phyloP scores from a whole-genome alignment of 2,329 filamentous ascomycete species.

The Tolypocladium nubicola region DNA sequence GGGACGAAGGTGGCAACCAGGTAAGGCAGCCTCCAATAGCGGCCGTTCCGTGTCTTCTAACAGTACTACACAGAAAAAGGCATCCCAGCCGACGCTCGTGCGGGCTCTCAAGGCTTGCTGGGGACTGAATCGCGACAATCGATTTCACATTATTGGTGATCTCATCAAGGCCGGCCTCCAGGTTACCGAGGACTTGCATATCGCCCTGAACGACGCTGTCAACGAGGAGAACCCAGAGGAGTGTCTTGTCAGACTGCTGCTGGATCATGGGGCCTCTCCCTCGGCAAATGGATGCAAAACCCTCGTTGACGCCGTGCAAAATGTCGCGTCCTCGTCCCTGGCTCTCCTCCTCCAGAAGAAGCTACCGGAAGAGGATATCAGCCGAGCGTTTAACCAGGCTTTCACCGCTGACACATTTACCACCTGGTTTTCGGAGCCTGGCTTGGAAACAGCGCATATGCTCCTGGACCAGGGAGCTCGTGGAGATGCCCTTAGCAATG shows the following conservation, averaged over 20 bases:
- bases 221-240: constrained; percentile 41
- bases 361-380: constrained; percentile 31
- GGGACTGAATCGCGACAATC: constrained; percentile 35
- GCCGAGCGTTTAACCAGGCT: constrained; percentile 30
- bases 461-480: constrained; percentile 38
- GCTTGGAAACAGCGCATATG: constrained; percentile 33
- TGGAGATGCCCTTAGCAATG: constrained; percentile 33
- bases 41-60: not conserved
- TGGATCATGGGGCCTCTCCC: constrained; percentile 41
- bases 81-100: constrained; percentile 35
- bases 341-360: constrained; percentile 30
- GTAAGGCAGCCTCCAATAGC: constrained; percentile 13
- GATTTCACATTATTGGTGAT: constrained; percentile 36
- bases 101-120: constrained; percentile 43
- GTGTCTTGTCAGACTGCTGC: constrained; percentile 33
- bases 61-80: constrained; percentile 25
- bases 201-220: constrained; percentile 38
- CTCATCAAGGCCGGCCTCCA: constrained; percentile 41
- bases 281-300: constrained; percentile 40
- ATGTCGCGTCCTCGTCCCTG: constrained; percentile 26
- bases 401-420: constrained; percentile 30
- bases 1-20: constrained; percentile 28
- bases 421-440: constrained; percentile 35
- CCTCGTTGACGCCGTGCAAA: constrained; percentile 36
- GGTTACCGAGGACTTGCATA: constrained; percentile 37